Conservation (phyloP, 192 early-diverging fungal genomes). For the Coemansia sp. region DNA sequence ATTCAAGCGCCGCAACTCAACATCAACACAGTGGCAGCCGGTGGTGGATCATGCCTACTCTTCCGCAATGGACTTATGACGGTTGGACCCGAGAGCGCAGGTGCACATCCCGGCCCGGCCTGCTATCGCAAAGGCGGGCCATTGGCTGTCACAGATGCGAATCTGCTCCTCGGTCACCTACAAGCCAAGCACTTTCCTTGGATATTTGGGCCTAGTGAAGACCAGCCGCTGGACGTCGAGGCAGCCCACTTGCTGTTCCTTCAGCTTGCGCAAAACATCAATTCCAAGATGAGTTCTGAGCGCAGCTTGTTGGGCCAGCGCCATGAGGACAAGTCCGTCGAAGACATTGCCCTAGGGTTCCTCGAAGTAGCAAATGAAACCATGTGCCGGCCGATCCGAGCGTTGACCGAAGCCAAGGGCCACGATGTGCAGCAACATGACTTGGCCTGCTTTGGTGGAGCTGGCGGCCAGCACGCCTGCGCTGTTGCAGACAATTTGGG, state of each 20-base stretch:
- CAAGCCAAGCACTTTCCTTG: conserved; percentile 84
- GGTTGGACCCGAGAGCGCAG: conserved; percentile 90
- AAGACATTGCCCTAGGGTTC: conserved; percentile 92
- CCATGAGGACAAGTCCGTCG: conserved; percentile 59
- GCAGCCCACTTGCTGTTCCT: conserved; percentile 65
- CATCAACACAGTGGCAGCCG: conserved; percentile 96
- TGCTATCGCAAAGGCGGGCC: conserved; percentile 95
- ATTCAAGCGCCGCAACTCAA: conserved; percentile 96
- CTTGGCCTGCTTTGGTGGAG: conserved; percentile 92
- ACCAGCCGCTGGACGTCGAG: conserved; percentile 72
- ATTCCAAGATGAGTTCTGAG: conserved; percentile 51
- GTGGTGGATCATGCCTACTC: conserved; percentile 89
- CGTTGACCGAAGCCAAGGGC: conserved; percentile 90
- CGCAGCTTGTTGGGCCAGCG: conserved; percentile 16
- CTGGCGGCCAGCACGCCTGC: conserved; percentile 95
- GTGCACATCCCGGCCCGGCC: conserved; percentile 92
- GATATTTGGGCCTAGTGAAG: conserved; percentile 88
- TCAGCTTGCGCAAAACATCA: conserved; percentile 64
- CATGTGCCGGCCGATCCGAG: conserved; percentile 94
- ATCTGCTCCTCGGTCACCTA: conserved; percentile 84
- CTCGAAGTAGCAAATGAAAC: conserved; percentile 94
- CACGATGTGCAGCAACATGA: conserved; percentile 81
- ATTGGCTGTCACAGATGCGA: conserved; percentile 92
- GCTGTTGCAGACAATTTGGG: conserved; percentile 86
- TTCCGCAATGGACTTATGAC: conserved; percentile 92